Evolutionary conservation across 176 grass and related monocot genomes (phyloP), one percentile per base, ranked within the genome.

Genomic region (Dendrocalamus sinicus): DNA sequence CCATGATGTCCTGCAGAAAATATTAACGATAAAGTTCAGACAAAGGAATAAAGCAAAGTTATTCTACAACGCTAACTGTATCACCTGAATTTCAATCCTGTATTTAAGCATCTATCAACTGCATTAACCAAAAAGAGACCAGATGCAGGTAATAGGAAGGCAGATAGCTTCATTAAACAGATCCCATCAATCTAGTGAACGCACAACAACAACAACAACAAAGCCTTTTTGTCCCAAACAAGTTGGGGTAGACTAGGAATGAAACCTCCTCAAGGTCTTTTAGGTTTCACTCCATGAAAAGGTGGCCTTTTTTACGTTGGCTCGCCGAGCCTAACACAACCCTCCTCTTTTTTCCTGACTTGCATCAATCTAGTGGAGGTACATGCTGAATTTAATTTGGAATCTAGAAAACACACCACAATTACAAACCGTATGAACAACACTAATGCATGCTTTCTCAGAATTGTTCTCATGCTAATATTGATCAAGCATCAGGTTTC

Each of bases 1-100:
- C 96, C 96, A 98, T 30, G 96, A 92, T 58, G 93, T 88, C 78
- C 96, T 98, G 90, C 30, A 94, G 55, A 70, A 84, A 81, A 88
- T 73, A 81, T 82, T 65, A 73, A 55, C 22, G 24, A 8, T 28
- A 73, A 8, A 44, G 20, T 84, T 64, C 72, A 84, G 76, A 71
- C 12, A 76, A 46, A 75, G 70, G 76, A 75, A 70, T 80, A 20
- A 58, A 73, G 13, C 44, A 53, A 46, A 58, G 15, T 53, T 79
- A 14, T 35, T 87, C 28, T 14, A 51, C 9, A 67, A 51, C 23
- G 58, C 28, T 65, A 83, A 67, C 30, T 45, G 19, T 26, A 75
- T 60, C 17, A 35, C 37, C 51, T 63, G 40, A 74, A 80, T 39
- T 60, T 83, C 50, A 32, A 53, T 72, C n/a, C 19, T 15, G 37